phyloP scores from a whole-genome alignment of 202 grass and related monocot species.

The Panicum hallii region DNA sequence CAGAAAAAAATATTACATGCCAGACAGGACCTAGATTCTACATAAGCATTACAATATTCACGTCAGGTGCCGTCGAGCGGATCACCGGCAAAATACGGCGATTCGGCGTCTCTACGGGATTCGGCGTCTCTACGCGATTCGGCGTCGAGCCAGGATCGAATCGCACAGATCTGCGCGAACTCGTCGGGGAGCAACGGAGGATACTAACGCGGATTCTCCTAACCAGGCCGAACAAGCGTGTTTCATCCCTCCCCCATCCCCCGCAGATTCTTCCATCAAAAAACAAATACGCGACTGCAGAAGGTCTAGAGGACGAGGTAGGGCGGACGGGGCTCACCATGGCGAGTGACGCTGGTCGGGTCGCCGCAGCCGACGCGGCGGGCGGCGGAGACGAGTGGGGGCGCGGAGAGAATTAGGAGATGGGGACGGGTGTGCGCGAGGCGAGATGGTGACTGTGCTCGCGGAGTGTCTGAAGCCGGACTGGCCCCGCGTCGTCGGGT shows the following conservation, averaged over 20 bases:
- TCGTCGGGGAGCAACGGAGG: neutral
- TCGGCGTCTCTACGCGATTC: neutral
- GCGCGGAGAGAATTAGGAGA: slow-evolving; percentile 36
- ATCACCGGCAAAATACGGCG: neutral
- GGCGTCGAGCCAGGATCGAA: neutral
- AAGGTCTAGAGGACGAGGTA: neutral
- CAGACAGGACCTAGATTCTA: slow-evolving; percentile 30
- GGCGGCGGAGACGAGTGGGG: neutral
- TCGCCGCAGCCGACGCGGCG: slow-evolving; percentile 34
- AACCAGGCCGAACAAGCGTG: neutral
- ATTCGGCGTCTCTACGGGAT: neutral
- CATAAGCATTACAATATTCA: slow-evolving; percentile 35
- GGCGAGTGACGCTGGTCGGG: slow-evolving; percentile 13
- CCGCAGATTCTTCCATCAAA: neutral
- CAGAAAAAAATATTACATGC: slow-evolving; percentile 6
- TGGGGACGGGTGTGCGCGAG: slow-evolving; percentile 35
- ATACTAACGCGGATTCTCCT: neutral
- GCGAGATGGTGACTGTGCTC: neutral
- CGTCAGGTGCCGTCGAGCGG: neutral
- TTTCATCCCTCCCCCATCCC: neutral
- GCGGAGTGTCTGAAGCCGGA: neutral
- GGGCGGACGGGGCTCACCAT: slow-evolving; percentile 34
- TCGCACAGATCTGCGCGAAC: slow-evolving; percentile 36
- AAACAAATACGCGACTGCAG: neutral
- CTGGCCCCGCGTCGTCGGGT: neutral